Conservation (phyloP, 768 basidiomycete genomes). For the Russula sp. region DNA sequence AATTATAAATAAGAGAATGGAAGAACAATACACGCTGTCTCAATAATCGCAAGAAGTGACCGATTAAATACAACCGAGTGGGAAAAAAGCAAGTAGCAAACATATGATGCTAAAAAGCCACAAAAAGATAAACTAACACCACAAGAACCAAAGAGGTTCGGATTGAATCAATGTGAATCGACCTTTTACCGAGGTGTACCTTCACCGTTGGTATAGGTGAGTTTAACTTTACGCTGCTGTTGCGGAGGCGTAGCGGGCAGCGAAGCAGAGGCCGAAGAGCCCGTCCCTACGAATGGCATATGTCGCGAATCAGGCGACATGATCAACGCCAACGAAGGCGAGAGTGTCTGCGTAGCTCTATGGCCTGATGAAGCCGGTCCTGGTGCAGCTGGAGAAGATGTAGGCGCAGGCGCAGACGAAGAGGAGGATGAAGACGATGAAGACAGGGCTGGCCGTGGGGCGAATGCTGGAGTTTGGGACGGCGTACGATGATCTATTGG, state of each 20-base stretch:
- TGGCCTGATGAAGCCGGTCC: constrained; percentile 35
- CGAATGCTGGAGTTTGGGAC: background rate
- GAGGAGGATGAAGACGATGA: constrained; percentile 15
- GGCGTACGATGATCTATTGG: background rate
- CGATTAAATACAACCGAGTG: constrained; percentile 13
- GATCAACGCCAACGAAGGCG: constrained; percentile 62
- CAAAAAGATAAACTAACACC: background rate
- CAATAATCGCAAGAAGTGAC: background rate
- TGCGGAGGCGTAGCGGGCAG: constrained; percentile 29
- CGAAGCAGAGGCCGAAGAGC: background rate
- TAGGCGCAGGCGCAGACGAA: background rate
- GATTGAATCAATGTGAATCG: background rate
- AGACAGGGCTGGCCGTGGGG: background rate
- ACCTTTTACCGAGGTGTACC: constrained; percentile 17
- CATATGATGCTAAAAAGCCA: background rate
- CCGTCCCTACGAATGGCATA: constrained; percentile 28
- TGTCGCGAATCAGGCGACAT: constrained; percentile 47
- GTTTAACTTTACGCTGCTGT: constrained; percentile 30
- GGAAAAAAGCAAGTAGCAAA: background rate
- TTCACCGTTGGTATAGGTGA: constrained; percentile 26
- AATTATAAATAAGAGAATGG: background rate
- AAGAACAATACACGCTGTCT: background rate
- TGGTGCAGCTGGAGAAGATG: constrained; percentile 8
- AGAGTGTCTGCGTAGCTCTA: constrained; percentile 46
- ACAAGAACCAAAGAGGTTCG: background rate